phyloP scores from a whole-genome alignment of 2,329 filamentous ascomycete genomes.

The Colletotrichum cuscutae region DNA sequence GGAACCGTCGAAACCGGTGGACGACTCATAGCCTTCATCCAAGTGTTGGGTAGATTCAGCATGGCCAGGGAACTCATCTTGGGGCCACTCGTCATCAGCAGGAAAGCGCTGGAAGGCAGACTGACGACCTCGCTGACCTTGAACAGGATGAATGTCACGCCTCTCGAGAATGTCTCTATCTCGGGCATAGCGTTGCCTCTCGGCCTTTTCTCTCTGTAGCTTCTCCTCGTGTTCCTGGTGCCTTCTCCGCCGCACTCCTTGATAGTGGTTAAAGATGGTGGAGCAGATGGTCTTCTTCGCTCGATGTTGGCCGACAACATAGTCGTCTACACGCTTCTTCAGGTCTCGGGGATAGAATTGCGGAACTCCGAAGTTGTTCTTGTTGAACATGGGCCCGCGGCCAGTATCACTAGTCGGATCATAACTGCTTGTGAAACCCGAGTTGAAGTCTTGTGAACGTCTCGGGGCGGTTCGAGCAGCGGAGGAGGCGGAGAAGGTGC shows the following conservation, averaged over 20 bases:
- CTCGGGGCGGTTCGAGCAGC: slow-evolving; percentile 43
- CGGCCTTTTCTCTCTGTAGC: slow-evolving; percentile 68
- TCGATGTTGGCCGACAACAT: slow-evolving; percentile 94
- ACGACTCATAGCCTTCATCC: slow-evolving; percentile 44
- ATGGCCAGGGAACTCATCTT: slow-evolving; percentile 68
- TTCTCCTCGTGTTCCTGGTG: slow-evolving; percentile 78
- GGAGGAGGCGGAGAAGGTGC: slow-evolving; percentile 43
- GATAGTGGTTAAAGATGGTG: slow-evolving; percentile 97
- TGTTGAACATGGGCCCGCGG: slow-evolving; percentile 69
- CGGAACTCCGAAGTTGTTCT: slow-evolving; percentile 67
- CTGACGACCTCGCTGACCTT: slow-evolving; percentile 68
- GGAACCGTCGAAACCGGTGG: slow-evolving; percentile 51
- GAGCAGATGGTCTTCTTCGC: slow-evolving; percentile 94
- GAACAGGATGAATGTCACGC: slow-evolving; percentile 76
- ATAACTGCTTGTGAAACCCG: slow-evolving; percentile 69
- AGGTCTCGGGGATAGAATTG: slow-evolving; percentile 75
- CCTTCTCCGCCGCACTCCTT: slow-evolving; percentile 81
- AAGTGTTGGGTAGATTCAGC: slow-evolving; percentile 57
- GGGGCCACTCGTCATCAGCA: slow-evolving; percentile 46
- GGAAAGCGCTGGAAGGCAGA: slow-evolving; percentile 41
- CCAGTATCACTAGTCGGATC: slow-evolving; percentile 64
- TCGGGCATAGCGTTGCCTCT: slow-evolving; percentile 76
- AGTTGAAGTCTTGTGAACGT: slow-evolving; percentile 62
- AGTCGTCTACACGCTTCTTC: slow-evolving; percentile 93
- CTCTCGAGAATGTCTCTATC: slow-evolving; percentile 70